phyloP scores from a whole-genome alignment of 345 rosid genomes.

The Laguncularia racemosa region DNA sequence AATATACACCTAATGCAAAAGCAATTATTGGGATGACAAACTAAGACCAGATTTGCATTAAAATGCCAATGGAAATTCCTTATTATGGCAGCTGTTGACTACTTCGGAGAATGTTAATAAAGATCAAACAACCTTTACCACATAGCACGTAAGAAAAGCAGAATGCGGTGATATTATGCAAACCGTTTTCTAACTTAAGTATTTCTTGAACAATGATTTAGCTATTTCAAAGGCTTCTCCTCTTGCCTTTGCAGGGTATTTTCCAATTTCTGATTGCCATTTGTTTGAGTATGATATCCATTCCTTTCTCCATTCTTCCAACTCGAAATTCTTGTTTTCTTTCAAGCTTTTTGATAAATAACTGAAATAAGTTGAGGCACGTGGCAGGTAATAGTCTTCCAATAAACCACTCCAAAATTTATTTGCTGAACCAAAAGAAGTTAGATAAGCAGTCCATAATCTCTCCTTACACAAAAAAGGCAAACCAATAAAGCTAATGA shows the following conservation, averaged over 20 bases:
- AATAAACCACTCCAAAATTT: constrained; percentile 88
- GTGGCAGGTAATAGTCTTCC: constrained; percentile 59
- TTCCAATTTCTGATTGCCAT: constrained; percentile 55
- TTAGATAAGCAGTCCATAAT: not conserved
- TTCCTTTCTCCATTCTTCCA: constrained; percentile 67
- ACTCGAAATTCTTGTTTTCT: constrained; percentile 33
- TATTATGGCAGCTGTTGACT: too few species aligned
- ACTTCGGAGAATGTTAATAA: too few species aligned
- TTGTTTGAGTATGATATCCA: constrained; percentile 64
- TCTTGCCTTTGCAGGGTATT: constrained; percentile 46
- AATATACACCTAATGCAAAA: too few species aligned
- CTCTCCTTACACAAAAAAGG: not conserved
- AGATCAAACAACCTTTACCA: too few species aligned
- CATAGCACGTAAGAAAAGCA: too few species aligned
- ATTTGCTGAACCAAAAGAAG: constrained; percentile 43
- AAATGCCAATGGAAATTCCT: too few species aligned
- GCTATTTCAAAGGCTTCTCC: constrained; percentile 66
- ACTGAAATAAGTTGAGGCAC: constrained; percentile 50
- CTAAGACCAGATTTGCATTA: too few species aligned
- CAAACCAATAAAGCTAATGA: not conserved
- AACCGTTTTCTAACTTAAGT: constrained; percentile 23
- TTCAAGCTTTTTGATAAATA: constrained; percentile 42
- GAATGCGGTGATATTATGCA: too few species aligned
- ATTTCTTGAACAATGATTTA: constrained; percentile 43
- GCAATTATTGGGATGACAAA: too few species aligned